Conservation (phyloP, 495 filamentous ascomycete species). For the Penicillium pulvis region DNA sequence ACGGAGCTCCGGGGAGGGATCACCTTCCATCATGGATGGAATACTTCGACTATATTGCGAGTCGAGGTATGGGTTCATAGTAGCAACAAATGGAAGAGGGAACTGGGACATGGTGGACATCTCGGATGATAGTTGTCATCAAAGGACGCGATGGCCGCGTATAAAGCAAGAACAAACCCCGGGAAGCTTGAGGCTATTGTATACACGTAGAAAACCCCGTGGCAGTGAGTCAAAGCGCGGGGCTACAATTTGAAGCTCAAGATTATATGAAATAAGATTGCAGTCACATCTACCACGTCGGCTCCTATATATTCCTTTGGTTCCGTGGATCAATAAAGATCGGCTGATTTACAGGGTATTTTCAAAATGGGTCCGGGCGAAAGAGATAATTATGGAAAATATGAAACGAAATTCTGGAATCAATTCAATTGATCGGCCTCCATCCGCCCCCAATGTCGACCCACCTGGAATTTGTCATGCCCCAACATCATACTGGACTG, state of each 20-base stretch:
- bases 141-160: neutral
- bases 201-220: no score
- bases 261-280: neutral
- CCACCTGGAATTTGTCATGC: neutral
- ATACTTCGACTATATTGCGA: conserved; percentile 2
- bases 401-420: neutral
- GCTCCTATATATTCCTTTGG: conserved; percentile 14
- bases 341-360: conserved; percentile 11
- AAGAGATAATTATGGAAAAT: neutral
- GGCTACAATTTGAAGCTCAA: conserved; percentile 7
- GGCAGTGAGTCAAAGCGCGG: neutral
- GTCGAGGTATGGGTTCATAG: conserved; percentile 7
- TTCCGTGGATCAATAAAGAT: conserved; percentile 12
- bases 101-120: conserved; percentile 17
- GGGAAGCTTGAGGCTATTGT: no score
- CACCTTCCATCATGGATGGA: neutral
- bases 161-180: neutral
- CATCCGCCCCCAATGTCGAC: conserved; percentile 7
- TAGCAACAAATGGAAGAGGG: conserved; percentile 1
- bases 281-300: neutral
- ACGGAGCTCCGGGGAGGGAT: neutral
- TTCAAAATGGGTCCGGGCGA: conserved; percentile 11
- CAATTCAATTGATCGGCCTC: conserved; percentile 1
- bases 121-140: neutral
- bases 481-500: neutral